Percentiles rank a stretch among this genome's conserved stretches.
Conservation (phyloP, 306 rosid species). For the Dalbergia oliveri region DNA sequence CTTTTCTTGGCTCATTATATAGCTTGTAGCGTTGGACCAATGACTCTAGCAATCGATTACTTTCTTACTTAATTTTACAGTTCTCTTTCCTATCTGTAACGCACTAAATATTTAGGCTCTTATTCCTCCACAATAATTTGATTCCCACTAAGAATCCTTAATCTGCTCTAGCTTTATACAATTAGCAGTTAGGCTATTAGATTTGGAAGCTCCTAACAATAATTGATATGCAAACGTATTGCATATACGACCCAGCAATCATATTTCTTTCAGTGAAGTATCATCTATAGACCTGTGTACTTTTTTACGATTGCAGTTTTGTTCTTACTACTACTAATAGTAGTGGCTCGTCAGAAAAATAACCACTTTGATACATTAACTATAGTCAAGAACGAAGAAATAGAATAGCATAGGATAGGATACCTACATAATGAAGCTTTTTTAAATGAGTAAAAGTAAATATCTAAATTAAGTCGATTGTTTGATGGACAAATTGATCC, state of each 20-base stretch:
- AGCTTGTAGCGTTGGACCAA: background rate
- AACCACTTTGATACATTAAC: background rate
- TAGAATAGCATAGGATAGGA: background rate
- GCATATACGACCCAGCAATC: background rate
- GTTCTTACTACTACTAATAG: background rate
- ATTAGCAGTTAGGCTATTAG: background rate
- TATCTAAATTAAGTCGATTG: too few relatives aligned
- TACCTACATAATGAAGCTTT: background rate
- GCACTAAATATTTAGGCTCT: slow-evolving; percentile 1
- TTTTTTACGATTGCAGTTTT: too few relatives aligned
- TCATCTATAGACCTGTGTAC: too few relatives aligned
- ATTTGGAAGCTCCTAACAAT: background rate
- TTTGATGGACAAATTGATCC: too few relatives aligned
- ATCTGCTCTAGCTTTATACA: background rate
- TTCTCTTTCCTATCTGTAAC: background rate
- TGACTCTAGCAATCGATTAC: background rate
- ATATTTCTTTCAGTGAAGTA: too few relatives aligned
- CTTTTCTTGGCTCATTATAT: slow-evolving; percentile 2
- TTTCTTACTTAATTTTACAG: background rate
- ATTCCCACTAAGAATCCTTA: slow-evolving; percentile 10
- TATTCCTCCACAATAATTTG: background rate
- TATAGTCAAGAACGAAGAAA: background rate
- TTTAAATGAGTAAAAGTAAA: too few relatives aligned
- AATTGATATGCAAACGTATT: background rate
- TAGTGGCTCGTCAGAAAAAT: background rate